Conservation (phyloP, 2,329 filamentous ascomycete species). For the Cadophora luteo-olivacea region DNA sequence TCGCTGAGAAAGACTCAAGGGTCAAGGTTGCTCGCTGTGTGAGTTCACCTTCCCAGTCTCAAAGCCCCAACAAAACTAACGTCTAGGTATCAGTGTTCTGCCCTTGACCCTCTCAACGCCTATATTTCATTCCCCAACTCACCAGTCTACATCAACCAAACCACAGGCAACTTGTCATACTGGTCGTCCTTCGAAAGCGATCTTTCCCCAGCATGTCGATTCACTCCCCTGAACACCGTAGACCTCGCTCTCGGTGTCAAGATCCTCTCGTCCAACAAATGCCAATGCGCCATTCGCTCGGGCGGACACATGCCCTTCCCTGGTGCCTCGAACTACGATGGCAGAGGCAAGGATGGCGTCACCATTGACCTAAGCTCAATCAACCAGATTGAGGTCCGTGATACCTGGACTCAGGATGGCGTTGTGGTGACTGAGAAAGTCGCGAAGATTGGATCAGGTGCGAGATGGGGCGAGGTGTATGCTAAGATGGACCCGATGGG, state of each 20-base stretch:
- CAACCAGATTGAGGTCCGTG: conserved; percentile 19
- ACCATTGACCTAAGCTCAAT: conserved; percentile 30
- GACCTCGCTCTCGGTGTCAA: conserved; percentile 25
- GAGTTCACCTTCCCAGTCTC: not conserved
- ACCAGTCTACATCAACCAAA: conserved; percentile 4
- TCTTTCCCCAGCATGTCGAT: conserved; percentile 23
- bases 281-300: conserved; percentile 47
- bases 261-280: conserved; percentile 13
- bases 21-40: not conserved
- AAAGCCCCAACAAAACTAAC: not conserved
- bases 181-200: conserved; percentile 13
- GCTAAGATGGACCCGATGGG: conserved; percentile 26
- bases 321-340: conserved; percentile 30
- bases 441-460: conserved; percentile 30
- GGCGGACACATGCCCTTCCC: conserved; percentile 45
- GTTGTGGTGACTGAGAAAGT: conserved; percentile 4
- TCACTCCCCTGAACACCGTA: conserved; percentile 21
- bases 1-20: not conserved
- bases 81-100: not conserved
- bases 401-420: conserved; percentile 23
- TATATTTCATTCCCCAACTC: conserved; percentile 1
- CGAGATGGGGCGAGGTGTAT: conserved; percentile 35
- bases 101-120: not conserved
- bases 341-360: conserved; percentile 24
- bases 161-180: not conserved